phyloP scores from a whole-genome alignment of 345 rosid species.

The Eucalyptus guilfoylei region DNA sequence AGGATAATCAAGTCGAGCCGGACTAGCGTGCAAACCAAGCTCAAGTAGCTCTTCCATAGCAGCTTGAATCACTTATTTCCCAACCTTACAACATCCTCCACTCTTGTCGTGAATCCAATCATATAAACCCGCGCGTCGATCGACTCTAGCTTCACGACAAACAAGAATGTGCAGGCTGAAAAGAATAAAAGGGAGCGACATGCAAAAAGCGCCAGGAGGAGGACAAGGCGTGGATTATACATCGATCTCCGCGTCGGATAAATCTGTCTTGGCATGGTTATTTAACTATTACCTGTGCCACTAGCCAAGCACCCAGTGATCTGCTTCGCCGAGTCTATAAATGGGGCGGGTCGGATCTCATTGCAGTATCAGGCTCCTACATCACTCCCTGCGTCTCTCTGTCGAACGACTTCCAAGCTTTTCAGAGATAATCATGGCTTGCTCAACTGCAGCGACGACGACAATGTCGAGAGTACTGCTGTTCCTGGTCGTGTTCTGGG shows the following conservation, averaged over 20 bases:
- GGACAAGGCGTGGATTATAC: background rate
- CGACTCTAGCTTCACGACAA: no score
- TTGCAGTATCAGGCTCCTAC: background rate
- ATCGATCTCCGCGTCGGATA: background rate
- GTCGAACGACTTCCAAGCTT: background rate
- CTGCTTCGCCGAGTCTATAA: background rate
- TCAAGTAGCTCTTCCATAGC: background rate
- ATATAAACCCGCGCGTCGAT: background rate
- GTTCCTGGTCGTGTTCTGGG: background rate
- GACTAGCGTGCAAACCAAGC: background rate
- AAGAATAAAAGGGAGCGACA: no score
- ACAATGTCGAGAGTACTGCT: background rate
- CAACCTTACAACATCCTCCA: background rate
- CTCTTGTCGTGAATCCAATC: background rate
- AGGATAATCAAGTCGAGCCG: background rate
- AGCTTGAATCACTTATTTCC: background rate
- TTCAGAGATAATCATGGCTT: background rate
- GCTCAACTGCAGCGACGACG: background rate
- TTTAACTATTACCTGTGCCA: background rate
- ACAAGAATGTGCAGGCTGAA: no score
- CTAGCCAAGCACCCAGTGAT: background rate
- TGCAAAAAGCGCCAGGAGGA: background rate
- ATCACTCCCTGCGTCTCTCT: background rate
- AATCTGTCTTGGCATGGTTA: background rate
- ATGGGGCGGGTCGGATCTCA: background rate